phyloP scores from a whole-genome alignment of 2,329 filamentous ascomycete species.

The Stachybotrys echinatus region DNA sequence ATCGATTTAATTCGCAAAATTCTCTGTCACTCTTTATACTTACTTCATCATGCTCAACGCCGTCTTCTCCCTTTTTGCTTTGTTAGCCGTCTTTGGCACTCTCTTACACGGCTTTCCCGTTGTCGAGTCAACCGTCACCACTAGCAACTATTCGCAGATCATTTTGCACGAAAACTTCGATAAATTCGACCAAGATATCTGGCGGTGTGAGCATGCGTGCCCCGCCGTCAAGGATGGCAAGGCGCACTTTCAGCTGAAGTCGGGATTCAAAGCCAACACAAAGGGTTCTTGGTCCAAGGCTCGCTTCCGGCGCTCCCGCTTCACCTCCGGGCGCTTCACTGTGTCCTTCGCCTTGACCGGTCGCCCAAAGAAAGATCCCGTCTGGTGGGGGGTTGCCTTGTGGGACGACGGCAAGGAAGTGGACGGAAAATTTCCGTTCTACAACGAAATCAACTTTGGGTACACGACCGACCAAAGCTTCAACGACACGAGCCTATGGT shows the following conservation, averaged over 20 bases:
- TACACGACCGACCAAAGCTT: conserved; percentile 9
- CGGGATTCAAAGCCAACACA: conserved; percentile 4
- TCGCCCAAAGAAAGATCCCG: conserved; percentile 4
- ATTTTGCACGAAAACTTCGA: conserved; percentile 10
- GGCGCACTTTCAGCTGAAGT: conserved; percentile 7
- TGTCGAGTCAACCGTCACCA: no score
- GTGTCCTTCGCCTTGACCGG: conserved; percentile 8
- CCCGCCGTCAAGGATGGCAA: conserved; percentile 8
- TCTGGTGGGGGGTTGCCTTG: conserved; percentile 13
- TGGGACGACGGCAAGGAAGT: conserved; percentile 6
- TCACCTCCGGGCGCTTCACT: conserved; percentile 10
- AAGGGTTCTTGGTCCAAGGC: conserved; percentile 11
- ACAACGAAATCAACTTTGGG: conserved; percentile 15
- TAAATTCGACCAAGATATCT: conserved; percentile 5
- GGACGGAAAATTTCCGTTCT: conserved; percentile 2
- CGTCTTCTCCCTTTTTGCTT: no score
- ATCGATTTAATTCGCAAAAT: no score
- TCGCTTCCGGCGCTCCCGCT: conserved; percentile 7
- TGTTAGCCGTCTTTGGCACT: no score
- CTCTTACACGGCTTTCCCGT: no score
- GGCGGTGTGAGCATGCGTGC: conserved; percentile 11
- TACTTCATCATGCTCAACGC: no score
- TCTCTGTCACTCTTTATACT: no score
- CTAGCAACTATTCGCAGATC: no score
- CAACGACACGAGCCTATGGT: conserved; percentile 5